phyloP scores from a whole-genome alignment of 345 rosid genomes.

The Microcos paniculata region DNA sequence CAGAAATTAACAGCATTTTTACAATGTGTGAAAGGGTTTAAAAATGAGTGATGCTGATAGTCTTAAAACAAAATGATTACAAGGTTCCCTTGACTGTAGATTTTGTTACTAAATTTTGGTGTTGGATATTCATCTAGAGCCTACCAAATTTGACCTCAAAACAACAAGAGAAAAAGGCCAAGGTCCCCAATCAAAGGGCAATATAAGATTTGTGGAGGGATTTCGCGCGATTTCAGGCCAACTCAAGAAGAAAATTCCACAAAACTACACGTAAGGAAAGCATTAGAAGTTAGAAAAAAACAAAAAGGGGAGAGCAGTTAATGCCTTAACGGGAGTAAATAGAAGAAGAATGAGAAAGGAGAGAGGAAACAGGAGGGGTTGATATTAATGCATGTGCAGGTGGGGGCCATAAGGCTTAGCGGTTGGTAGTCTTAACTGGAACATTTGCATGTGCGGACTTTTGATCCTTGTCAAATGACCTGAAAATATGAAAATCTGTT shows the following conservation, averaged over 20 bases:
- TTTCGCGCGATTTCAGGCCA: conserved; percentile 22
- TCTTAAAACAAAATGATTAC: background rate
- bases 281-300: background rate
- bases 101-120: background rate
- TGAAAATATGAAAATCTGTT: conserved; percentile 19
- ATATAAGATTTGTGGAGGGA: background rate
- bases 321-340: background rate
- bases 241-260: conserved; percentile 8
- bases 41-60: background rate
- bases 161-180: background rate
- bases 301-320: background rate
- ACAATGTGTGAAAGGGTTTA: conserved; percentile 8
- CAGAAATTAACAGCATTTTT: background rate
- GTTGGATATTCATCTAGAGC: background rate
- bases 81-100: background rate
- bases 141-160: conserved; percentile 11
- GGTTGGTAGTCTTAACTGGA: conserved; percentile 41
- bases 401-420: conserved; percentile 31
- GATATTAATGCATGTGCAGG: conserved; percentile 43
- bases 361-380: background rate
- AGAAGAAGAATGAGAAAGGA: too few species aligned
- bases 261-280: background rate
- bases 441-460: conserved; percentile 68
- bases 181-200: conserved; percentile 13
- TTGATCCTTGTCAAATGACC: conserved; percentile 28